Evolutionary conservation across 2,329 filamentous ascomycete genomes (phyloP), one percentile per base, ranked within the genome.

Genomic region (Pyricularia sp.): DNA sequence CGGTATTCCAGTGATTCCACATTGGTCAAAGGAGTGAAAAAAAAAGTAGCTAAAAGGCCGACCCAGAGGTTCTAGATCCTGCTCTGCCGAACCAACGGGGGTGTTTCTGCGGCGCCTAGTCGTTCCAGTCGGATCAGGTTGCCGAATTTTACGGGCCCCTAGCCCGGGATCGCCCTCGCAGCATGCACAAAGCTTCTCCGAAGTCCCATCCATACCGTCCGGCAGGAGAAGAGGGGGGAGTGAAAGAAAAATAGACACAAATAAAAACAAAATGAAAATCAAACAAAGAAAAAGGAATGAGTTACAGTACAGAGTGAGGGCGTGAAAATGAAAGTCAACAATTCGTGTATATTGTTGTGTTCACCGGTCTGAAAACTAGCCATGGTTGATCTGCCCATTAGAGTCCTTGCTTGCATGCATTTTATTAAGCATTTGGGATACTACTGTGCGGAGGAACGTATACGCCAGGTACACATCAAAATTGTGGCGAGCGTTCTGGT

Each of bases 61-160:
- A 49, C 40, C 40, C 2, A 49, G 19, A 4, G 40, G 30, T 19
- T 26, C 24, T 60, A 22, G n/a, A 62, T 30, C 28, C 16, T 62
- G 60, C 19, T 35, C 57, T 28, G 57, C 30, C 28, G 60, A 33
- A 22, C 24, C 16, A 12, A 30, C 19, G 28, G 60, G 60, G 60
- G 28, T 40, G 33, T 40, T n/a, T 62, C n/a, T 62, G 31, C 33
- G 65, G 65, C 2, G 53, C 64, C n/a, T 60, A 65, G 13, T 24
- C 65, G 8, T 33, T n/a, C 40, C 19, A 49, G 40, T 49, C 40
- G 40, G 40, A 49, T 49, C 16, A 49, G 40, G 40, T 22, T 49
- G 40, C 40, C 40, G 40, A 49, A n/a, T 49, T 40, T 40, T 49
- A 49, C 40, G 40, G 40, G 40, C 8, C 40, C 19, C 19, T 49